Conservation (phyloP, 805 yeast species). For the Yarrowia yakushimensis region DNA sequence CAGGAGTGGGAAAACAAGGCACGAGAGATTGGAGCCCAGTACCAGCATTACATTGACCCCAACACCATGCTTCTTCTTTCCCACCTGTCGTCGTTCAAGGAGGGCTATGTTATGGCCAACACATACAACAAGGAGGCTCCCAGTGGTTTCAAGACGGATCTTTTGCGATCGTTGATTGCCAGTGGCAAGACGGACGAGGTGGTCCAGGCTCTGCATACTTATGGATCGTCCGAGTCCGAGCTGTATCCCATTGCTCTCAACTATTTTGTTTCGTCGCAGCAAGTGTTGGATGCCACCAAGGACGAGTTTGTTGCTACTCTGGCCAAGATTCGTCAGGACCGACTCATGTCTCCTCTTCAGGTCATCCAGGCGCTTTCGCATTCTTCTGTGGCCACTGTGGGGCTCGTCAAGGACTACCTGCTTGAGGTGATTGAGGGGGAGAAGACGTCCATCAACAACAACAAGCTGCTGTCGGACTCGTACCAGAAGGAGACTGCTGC, state of each 20-base stretch:
- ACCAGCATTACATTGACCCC: conserved; percentile 52
- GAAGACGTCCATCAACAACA: conserved; percentile 63
- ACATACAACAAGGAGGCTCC: conserved; percentile 31
- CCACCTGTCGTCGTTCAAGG: conserved; percentile 44
- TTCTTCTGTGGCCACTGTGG: conserved; percentile 63
- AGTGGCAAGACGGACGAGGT: conserved; percentile 57
- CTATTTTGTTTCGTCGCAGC: conserved; percentile 56
- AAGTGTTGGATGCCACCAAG: conserved; percentile 51
- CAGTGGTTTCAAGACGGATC: conserved; percentile 51
- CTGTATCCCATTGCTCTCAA: conserved; percentile 63
- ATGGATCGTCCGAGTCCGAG: conserved; percentile 61
- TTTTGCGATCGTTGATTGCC: conserved; percentile 63
- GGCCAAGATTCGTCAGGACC: conserved; percentile 48
- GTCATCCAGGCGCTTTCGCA: conserved; percentile 64
- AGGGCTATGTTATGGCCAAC: conserved; percentile 35
- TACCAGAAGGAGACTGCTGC: conserved; percentile 63
- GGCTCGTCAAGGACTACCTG: conserved; percentile 66
- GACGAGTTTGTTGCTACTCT: conserved; percentile 51
- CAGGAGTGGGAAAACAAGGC: conserved; percentile 68
- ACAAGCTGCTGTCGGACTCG: conserved; percentile 59
- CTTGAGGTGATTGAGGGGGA: conserved; percentile 58
- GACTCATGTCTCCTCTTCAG: conserved; percentile 69
- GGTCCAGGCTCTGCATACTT: conserved; percentile 51
- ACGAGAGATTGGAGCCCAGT: conserved; percentile 44
- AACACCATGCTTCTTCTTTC: conserved; percentile 55